These are phyloP conservation scores for Ocimum tenuiflorum DNA, from an alignment of 257 asterid genomes.

Conservation along the genomic window DNA sequence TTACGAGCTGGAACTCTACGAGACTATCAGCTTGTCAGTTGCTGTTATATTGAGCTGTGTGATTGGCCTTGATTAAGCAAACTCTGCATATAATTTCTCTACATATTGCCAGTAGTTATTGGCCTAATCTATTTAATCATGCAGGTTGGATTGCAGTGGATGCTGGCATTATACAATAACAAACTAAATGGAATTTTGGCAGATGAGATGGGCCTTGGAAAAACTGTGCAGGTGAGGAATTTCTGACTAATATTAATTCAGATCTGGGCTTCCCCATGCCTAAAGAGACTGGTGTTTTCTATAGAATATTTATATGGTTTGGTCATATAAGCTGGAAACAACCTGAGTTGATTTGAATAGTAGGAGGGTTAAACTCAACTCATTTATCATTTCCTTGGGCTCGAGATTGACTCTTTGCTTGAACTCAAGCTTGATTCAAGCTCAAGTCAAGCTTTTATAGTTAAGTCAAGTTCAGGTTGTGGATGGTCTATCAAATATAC, in stretches of 20 bases:
- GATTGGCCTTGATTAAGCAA: constrained; percentile 15
- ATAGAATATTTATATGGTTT: not conserved
- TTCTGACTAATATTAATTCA: constrained; percentile 12
- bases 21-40: constrained; percentile 94
- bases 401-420: not conserved
- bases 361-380: not conserved
- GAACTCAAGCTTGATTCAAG: not conserved
- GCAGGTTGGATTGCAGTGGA: constrained; percentile 99
- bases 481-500: not conserved
- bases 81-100: constrained; percentile 7
- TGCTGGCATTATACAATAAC: constrained; percentile 94
- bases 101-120: constrained; percentile 7
- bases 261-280: not conserved
- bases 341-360: not conserved
- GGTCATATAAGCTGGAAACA: not conserved
- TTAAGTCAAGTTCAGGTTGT: not conserved
- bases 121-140: constrained; percentile 24
- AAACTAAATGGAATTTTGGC: constrained; percentile 98
- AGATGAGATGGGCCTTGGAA: constrained; percentile 99
- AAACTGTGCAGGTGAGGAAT: constrained; percentile 88
- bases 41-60: constrained; percentile 14
- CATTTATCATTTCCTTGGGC: not conserved
- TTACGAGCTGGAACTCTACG: constrained; percentile 86
- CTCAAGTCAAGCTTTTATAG: not conserved
- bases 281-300: not conserved